These are phyloP conservation scores for Malus hybrid DNA, from an alignment of 331 rosid species.

Conservation along the genomic window DNA sequence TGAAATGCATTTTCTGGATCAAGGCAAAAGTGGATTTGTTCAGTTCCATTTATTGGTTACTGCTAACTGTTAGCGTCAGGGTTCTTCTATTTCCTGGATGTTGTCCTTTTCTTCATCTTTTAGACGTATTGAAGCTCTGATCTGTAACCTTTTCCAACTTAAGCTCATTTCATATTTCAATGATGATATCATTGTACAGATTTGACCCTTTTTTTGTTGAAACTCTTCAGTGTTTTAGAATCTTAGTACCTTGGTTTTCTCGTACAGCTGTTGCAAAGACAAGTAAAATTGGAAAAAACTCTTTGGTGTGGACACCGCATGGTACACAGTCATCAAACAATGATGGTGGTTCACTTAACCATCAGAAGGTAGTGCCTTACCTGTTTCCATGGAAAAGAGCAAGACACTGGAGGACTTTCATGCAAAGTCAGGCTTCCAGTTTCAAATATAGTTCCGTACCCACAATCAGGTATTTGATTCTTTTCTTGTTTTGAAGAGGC, in stretches of 20 bases:
- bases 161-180: neutral
- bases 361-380: conserved; percentile 56
- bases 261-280: conserved; percentile 47
- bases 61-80: neutral
- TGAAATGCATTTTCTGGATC: neutral
- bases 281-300: conserved; percentile 46
- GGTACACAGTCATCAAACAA: conserved; percentile 39
- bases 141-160: neutral
- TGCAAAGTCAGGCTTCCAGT: conserved; percentile 35
- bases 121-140: neutral
- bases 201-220: conserved; percentile 6
- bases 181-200: conserved; percentile 5
- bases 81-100: neutral
- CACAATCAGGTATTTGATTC: conserved; percentile 50
- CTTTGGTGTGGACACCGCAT: conserved; percentile 81
- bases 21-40: neutral
- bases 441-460: conserved; percentile 45
- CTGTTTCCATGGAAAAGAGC: conserved; percentile 91
- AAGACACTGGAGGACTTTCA: conserved; percentile 42
- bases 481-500: conserved; percentile 1
- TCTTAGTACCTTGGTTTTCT: neutral
- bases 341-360: conserved; percentile 22
- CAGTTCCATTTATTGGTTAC: neutral
- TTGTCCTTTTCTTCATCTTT: neutral
- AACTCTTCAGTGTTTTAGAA: neutral